A percentile compares a stretch with the other conserved stretches of the same genome.
These are phyloP conservation scores for Citrus hindsii DNA, from an alignment of 345 rosid species.

Conservation along the genomic window DNA sequence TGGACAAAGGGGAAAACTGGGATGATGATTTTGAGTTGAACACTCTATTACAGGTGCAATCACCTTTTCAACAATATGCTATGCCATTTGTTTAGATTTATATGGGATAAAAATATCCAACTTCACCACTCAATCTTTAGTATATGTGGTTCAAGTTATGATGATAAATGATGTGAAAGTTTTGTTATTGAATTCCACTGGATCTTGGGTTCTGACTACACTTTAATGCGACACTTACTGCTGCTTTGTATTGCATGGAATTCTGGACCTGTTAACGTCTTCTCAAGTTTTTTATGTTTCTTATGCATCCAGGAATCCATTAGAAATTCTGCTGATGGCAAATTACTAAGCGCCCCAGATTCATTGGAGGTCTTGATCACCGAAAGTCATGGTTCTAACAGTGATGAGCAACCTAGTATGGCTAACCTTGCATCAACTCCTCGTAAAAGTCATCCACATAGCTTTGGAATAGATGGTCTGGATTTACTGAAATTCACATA, in stretches of 20 bases:
- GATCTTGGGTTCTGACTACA: neutral
- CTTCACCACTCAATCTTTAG: neutral
- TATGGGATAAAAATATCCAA: neutral
- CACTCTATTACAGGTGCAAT: slow-evolving; percentile 78
- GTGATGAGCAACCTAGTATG: slow-evolving; percentile 49
- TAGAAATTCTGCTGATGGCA: slow-evolving; percentile 88
- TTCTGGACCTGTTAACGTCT: neutral
- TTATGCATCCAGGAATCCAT: slow-evolving; percentile 73
- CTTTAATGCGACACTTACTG: neutral
- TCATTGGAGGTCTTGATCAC: slow-evolving; percentile 71
- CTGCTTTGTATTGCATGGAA: neutral
- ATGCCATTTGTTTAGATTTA: neutral
- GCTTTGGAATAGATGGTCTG: slow-evolving; percentile 75
- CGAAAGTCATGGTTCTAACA: slow-evolving; percentile 43
- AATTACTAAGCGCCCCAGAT: slow-evolving; percentile 75
- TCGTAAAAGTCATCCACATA: slow-evolving; percentile 40
- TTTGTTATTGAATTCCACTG: neutral
- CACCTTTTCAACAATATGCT: neutral
- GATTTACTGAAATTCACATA: slow-evolving; percentile 75
- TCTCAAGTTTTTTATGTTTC: neutral
- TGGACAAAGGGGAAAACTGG: slow-evolving; percentile 87
- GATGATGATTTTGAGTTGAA: slow-evolving; percentile 95
- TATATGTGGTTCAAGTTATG: neutral
- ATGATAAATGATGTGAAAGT: neutral
- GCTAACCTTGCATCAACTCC: slow-evolving; percentile 44